Evolutionary conservation across 495 filamentous ascomycete species (phyloP), one percentile per base, ranked within the genome.

Genomic region (Penicillium arizonense): DNA sequence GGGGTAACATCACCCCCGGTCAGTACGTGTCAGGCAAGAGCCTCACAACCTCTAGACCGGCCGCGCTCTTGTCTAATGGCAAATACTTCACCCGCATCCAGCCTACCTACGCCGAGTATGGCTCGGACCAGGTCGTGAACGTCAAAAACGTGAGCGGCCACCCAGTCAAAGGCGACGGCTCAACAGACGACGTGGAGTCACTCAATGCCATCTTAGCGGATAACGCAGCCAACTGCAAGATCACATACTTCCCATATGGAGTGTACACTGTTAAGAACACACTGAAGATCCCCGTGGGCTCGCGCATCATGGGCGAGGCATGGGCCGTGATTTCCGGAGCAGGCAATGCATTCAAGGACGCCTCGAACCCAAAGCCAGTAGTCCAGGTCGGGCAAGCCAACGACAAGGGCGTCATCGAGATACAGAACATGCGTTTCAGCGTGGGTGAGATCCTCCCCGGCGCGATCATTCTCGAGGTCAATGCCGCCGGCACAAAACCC

Each of bases 391-490:
- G 83, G 12, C 67, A 72, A 10, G 43, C 62, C 0, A 75, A 74
- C 7, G 75, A 84, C 14, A 63, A 70, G 0, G 83, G 84, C 5
- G 55, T 63, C 0, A 76, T 77, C 5, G 77, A 84, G 44, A 79
- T 85, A 58, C 67, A 71, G 32, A 78, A 86, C 40, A 74, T 82
- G 55, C 56, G 73, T 3, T 71, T 82, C 44, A 71, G 76, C 20
- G 73, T 77, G 21, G 37, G 81, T 48, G 90, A 90, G 26, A 69
- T 88, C 4, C 82, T 87, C 50, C 88, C 88, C 26, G 90, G 90
- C 47, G 89, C 89, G 28, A 84, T 89, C 57, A 70, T 96, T 46
- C 74, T 94, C 53, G 80, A 96, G 63, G 72, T 84, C 40, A 79
- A 81, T 54, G 73, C 76, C 28, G 79, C 77, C 0, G 81, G 79